Evolutionary conservation across 2,329 filamentous ascomycete genomes (phyloP).

Genomic region (Raffaelea deltoideospora): DNA sequence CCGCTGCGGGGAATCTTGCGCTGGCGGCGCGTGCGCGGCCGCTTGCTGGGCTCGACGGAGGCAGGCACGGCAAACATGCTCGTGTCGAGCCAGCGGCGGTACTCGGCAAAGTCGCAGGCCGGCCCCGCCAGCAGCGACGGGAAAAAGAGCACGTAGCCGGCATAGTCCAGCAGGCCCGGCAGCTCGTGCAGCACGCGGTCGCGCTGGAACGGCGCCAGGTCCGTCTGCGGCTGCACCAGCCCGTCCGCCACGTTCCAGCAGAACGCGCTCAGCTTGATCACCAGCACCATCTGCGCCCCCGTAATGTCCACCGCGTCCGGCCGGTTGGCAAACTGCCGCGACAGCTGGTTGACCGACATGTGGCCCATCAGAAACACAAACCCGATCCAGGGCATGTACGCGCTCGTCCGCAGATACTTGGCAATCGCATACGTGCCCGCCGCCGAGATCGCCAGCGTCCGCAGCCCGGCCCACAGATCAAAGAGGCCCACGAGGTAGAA

Average conservation of each 20-base stretch:
- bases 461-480: slow-evolving; percentile 72
- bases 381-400: slow-evolving; percentile 94
- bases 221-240: slow-evolving; percentile 58
- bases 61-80: slow-evolving; percentile 83
- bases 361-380: slow-evolving; percentile 93
- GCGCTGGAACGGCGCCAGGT: slow-evolving; percentile 77
- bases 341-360: slow-evolving; percentile 80
- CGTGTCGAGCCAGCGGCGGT: slow-evolving; percentile 81
- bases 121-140: slow-evolving; percentile 80
- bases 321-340: slow-evolving; percentile 56
- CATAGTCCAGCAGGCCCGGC: slow-evolving; percentile 64
- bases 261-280: slow-evolving; percentile 95
- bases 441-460: slow-evolving; percentile 66
- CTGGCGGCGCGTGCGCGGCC: slow-evolving; percentile 74
- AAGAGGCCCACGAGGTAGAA: slow-evolving; percentile 94
- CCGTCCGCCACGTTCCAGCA: slow-evolving; percentile 98
- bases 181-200: slow-evolving; percentile 63
- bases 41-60: slow-evolving; percentile 70
- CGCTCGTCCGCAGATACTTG: slow-evolving; percentile 59
- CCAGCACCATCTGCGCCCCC: slow-evolving; percentile 90
- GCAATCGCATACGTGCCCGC: slow-evolving; percentile 72
- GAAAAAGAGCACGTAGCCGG: slow-evolving; percentile 90
- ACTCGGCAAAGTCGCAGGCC: slow-evolving; percentile 89
- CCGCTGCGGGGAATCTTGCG: slow-evolving; percentile 85
- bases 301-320: slow-evolving; percentile 70